Evolutionary conservation across 23 red algal species (phyloP).

Genomic region (Gracilaria gracilis): DNA sequence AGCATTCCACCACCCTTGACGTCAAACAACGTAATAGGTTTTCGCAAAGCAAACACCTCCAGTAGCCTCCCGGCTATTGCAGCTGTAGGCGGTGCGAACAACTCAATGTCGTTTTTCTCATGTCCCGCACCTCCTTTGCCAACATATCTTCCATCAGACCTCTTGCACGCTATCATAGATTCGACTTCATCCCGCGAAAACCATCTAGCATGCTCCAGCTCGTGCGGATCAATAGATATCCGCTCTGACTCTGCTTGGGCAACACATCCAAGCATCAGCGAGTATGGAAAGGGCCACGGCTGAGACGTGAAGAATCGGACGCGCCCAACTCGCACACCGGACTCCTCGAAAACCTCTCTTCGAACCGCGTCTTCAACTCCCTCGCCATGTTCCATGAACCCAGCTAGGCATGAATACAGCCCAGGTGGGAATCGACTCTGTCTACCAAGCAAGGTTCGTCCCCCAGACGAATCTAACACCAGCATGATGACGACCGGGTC

Average conservation of each 20-base stretch:
- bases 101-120: background rate
- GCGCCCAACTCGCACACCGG: slow-evolving; percentile 60
- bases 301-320: slow-evolving; percentile 75
- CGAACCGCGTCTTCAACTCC: slow-evolving; percentile 84
- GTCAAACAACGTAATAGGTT: slow-evolving; percentile 58
- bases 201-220: slow-evolving; percentile 77
- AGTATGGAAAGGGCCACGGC: slow-evolving; percentile 93
- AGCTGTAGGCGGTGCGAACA: slow-evolving; percentile 46
- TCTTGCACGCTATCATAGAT: slow-evolving; percentile 28
- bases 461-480: slow-evolving; percentile 45
- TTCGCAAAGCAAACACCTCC: slow-evolving; percentile 18
- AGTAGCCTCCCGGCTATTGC: slow-evolving; percentile 47
- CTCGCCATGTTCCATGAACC: slow-evolving; percentile 95
- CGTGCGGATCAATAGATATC: slow-evolving; percentile 75
- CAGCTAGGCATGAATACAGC: slow-evolving; percentile 80
- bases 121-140: background rate
- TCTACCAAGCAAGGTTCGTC: slow-evolving; percentile 72
- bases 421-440: slow-evolving; percentile 62
- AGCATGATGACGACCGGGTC: slow-evolving; percentile 89
- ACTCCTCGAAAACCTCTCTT: slow-evolving; percentile 81
- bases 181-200: slow-evolving; percentile 64
- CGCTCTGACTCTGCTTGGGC: slow-evolving; percentile 50
- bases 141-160: background rate
- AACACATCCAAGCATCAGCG: slow-evolving; percentile 93
- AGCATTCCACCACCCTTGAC: background rate